Percentiles rank a stretch among this genome's conserved stretches.
Conservation (phyloP, 2,329 filamentous ascomycete genomes). For the Celoporthe dispersa region DNA sequence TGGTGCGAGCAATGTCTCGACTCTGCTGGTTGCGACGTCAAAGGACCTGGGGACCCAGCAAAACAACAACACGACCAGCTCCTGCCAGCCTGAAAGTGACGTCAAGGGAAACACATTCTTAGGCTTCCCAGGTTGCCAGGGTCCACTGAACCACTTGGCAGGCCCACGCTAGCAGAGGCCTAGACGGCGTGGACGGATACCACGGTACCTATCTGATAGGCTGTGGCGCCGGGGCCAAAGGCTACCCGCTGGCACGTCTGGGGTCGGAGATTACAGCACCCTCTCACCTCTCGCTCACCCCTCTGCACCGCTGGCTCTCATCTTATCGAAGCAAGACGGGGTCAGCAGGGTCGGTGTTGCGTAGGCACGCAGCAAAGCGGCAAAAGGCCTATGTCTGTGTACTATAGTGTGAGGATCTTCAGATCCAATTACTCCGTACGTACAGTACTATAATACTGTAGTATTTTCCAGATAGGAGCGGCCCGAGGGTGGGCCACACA, state of each 20-base stretch:
- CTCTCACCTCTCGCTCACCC: not conserved
- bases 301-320: not conserved
- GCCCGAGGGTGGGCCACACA: not conserved
- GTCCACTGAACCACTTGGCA: not conserved
- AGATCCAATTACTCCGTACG: not conserved
- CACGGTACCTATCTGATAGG: not conserved
- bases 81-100: not conserved
- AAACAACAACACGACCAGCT: not conserved
- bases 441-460: not conserved
- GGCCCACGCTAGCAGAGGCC: not conserved
- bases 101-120: not conserved
- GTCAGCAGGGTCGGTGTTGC: no score
- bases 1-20: conserved; percentile 3
- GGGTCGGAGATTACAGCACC: not conserved
- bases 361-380: not conserved
- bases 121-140: conserved; percentile 1
- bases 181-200: not conserved
- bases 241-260: not conserved
- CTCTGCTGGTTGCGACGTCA: not conserved
- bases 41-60: not conserved
- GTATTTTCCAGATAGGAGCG: not conserved
- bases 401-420: not conserved
- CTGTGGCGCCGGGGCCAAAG: no score
- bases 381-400: no score
- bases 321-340: not conserved